These are phyloP conservation scores for Puccinia triticina DNA, from an alignment of 1,284 basidiomycete species.

Conservation along the genomic window DNA sequence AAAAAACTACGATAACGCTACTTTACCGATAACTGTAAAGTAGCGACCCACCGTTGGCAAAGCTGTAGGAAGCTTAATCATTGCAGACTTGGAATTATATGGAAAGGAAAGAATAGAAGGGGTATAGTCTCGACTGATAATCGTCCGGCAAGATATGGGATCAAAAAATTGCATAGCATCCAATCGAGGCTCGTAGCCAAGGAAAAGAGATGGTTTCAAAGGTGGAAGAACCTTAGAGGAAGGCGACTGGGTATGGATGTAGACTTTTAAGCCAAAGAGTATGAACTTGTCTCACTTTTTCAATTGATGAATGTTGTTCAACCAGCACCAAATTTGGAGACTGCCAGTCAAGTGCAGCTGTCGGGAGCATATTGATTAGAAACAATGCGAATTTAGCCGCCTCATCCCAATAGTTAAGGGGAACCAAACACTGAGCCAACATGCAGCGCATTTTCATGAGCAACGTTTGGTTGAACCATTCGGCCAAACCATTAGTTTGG, in stretches of 20 bases:
- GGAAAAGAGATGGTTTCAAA: background rate
- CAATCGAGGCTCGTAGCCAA: conserved; percentile 14
- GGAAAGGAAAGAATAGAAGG: background rate
- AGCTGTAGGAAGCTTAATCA: conserved; percentile 1
- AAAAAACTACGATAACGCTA: no score
- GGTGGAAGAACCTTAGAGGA: background rate
- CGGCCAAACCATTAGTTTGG: no score
- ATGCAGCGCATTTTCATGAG: conserved; percentile 1
- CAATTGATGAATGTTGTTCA: background rate
- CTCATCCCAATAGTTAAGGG: conserved; percentile 22
- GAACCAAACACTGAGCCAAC: background rate
- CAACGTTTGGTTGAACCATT: no score
- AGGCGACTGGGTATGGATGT: background rate
- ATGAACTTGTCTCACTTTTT: background rate
- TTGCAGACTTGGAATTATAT: background rate
- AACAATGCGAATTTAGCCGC: background rate
- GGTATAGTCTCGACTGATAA: conserved; percentile 30
- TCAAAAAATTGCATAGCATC: no score
- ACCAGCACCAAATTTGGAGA: background rate
- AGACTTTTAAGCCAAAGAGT: conserved; percentile 4
- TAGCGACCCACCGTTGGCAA: no score
- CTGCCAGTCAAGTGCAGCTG: background rate
- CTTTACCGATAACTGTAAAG: no score
- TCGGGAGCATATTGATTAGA: conserved; percentile 12
- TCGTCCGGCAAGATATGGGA: background rate